These are phyloP conservation scores for Rhizopus arrhizus DNA, from an alignment of 371 early-diverging fungal genomes.

Conservation along the genomic window DNA sequence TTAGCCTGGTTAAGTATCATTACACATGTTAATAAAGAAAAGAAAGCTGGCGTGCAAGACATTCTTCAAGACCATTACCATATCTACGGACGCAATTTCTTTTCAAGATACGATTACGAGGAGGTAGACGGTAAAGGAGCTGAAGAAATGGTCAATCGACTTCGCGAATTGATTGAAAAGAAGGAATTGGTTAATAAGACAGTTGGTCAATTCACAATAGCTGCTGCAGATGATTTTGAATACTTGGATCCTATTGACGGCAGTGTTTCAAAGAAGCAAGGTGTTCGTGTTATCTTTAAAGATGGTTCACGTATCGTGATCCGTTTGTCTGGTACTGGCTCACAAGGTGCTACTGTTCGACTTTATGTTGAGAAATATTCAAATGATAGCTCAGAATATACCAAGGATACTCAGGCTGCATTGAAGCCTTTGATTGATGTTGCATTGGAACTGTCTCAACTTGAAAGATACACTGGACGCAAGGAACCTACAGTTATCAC, in stretches of 20 bases:
- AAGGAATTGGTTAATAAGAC: slow-evolving; percentile 60
- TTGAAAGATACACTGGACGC: slow-evolving; percentile 86
- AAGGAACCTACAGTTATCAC: slow-evolving; percentile 93
- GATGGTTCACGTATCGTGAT: slow-evolving; percentile 92
- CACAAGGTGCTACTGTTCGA: slow-evolving; percentile 94
- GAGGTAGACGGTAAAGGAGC: slow-evolving; percentile 88
- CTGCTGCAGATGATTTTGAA: slow-evolving; percentile 83
- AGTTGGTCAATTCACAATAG: slow-evolving; percentile 68
- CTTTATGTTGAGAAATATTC: slow-evolving; percentile 94
- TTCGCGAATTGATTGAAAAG: slow-evolving; percentile 59
- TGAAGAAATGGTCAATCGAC: slow-evolving; percentile 72
- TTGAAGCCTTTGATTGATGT: slow-evolving; percentile 85
- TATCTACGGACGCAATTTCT: slow-evolving; percentile 95
- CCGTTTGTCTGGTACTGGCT: slow-evolving; percentile 94
- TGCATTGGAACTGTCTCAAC: slow-evolving; percentile 77
- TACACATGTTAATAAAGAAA: slow-evolving; percentile 70
- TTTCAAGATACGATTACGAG: slow-evolving; percentile 95
- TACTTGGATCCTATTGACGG: slow-evolving; percentile 94
- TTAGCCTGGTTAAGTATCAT: slow-evolving; percentile 93
- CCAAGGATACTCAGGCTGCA: slow-evolving; percentile 76
- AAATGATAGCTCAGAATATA: slow-evolving; percentile 60
- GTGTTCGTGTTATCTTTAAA: slow-evolving; percentile 86
- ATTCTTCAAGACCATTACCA: slow-evolving; percentile 81
- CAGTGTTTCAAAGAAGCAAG: slow-evolving; percentile 87
- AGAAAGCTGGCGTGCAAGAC: slow-evolving; percentile 66